phyloP scores from a whole-genome alignment of 257 asterid genomes.

The Nicotiana undulata region DNA sequence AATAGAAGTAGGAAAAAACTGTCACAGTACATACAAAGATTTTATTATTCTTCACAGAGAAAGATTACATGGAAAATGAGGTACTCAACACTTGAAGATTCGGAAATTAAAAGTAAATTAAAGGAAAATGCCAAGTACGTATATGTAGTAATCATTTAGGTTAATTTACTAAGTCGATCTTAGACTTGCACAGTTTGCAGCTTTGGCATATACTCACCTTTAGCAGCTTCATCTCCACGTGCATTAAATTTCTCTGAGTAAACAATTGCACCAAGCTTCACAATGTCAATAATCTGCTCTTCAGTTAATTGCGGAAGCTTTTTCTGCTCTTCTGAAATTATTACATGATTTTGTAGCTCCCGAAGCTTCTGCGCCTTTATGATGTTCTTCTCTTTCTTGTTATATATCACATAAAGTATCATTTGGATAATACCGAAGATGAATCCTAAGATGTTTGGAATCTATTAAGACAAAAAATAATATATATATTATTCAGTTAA shows the following conservation, averaged over 20 bases:
- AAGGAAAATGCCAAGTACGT: not conserved
- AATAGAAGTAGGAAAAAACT: too few species aligned
- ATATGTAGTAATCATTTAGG: not conserved
- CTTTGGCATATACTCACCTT: not conserved
- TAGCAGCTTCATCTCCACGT: not conserved
- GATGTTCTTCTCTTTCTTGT: constrained; percentile 16
- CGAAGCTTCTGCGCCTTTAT: constrained; percentile 15
- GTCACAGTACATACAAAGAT: too few species aligned
- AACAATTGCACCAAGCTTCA: constrained; percentile 28
- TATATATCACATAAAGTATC: constrained; percentile 38
- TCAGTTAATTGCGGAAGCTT: constrained; percentile 24
- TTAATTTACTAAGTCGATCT: too few species aligned
- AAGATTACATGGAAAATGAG: too few species aligned
- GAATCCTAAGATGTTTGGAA: constrained; percentile 62
- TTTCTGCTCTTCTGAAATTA: constrained; percentile 19
- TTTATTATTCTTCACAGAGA: too few species aligned
- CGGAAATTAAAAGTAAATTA: not conserved
- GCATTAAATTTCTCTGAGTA: constrained; percentile 22
- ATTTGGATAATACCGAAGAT: constrained; percentile 46
- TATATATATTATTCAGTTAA: too few species aligned
- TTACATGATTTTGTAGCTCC: constrained; percentile 4
- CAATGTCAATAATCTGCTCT: constrained; percentile 46
- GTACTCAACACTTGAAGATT: not conserved
- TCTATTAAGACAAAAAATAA: constrained; percentile 4
- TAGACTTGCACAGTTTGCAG: not conserved